Conservation (phyloP, 305 asterid genomes). For the Fraxinus sp. region DNA sequence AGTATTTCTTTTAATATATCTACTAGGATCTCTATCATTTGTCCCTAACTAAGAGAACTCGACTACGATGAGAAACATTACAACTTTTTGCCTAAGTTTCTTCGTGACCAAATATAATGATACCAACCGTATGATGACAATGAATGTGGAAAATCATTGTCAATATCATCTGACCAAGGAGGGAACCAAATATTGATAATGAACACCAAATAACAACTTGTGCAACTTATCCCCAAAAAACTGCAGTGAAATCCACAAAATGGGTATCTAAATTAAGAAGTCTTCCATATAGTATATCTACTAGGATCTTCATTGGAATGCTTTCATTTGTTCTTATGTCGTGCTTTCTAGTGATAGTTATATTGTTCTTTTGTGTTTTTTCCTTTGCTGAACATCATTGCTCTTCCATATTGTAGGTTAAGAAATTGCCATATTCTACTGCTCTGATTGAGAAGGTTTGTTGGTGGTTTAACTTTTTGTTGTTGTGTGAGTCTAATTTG, state of each 20-base stretch:
- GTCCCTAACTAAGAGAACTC: neutral
- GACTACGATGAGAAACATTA: neutral
- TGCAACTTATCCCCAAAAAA: neutral
- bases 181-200: neutral
- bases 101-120: neutral
- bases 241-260: neutral
- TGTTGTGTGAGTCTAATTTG: slow-evolving; percentile 11
- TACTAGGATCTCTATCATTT: neutral
- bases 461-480: slow-evolving; percentile 1
- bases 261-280: neutral
- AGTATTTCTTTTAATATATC: neutral
- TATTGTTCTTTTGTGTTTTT: neutral
- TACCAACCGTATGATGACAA: neutral
- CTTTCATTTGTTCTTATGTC: neutral
- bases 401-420: slow-evolving; percentile 48
- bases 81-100: neutral
- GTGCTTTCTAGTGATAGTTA: neutral
- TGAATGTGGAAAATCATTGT: neutral
- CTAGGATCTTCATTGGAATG: neutral
- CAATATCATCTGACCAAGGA: neutral
- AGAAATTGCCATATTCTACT: slow-evolving; percentile 31
- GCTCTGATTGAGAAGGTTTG: slow-evolving; percentile 44
- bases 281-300: neutral
- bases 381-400: slow-evolving; percentile 13
- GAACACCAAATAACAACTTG: neutral